A percentile compares a stretch with the other conserved stretches of the same genome.
These are phyloP conservation scores for Ceratocystis eucalypticola DNA, from an alignment of 2,329 filamentous ascomycete genomes.

Conservation along the genomic window DNA sequence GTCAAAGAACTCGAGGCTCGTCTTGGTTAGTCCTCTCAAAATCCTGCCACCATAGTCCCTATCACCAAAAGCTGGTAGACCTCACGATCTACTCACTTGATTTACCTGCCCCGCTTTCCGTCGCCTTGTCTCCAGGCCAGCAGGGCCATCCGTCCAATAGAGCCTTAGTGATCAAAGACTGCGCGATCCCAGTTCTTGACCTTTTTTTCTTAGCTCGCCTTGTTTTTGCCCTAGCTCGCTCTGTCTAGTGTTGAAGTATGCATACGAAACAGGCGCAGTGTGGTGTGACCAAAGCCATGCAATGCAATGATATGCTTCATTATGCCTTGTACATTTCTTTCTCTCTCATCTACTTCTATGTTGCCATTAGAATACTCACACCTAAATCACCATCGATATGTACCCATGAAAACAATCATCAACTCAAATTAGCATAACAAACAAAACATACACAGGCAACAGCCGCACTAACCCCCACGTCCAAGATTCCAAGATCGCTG, in stretches of 20 bases:
- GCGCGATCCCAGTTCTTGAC: too few species aligned
- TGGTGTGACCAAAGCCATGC: not conserved
- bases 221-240: too few species aligned
- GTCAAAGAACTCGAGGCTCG: conserved; percentile 82
- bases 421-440: not conserved
- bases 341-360: not conserved
- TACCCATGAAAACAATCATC: not conserved
- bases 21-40: conserved; percentile 45
- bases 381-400: too few species aligned
- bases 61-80: not conserved
- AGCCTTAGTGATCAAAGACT: too few species aligned
- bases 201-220: too few species aligned
- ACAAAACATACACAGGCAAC: not conserved
- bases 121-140: not conserved
- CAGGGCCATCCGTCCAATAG: too few species aligned
- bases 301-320: not conserved
- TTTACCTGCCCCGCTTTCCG: not conserved
- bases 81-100: not conserved
- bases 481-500: not conserved
- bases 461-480: not conserved
- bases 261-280: not conserved
- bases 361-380: too few species aligned
- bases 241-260: not conserved
- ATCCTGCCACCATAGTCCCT: not conserved
- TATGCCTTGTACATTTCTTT: not conserved